Conservation (phyloP, 352 stramenopile genomes). For the Achlya hypogyna region DNA sequence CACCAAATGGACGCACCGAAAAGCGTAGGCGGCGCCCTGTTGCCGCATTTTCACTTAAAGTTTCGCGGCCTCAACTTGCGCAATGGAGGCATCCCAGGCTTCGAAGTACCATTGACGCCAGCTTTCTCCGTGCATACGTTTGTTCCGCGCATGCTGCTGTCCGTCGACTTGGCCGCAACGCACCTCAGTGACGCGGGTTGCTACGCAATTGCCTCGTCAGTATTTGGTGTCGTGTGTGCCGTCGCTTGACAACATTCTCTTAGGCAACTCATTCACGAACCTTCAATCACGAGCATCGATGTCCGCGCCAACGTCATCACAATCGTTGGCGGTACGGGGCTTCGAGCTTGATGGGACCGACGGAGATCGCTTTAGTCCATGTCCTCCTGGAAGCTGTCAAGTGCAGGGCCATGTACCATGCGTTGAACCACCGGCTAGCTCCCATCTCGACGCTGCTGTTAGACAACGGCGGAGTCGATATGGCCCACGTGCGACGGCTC, state of each 20-base stretch:
- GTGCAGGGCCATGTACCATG: conserved; percentile 13
- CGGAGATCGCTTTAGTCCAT: neutral
- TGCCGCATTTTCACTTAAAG: conserved; percentile 9
- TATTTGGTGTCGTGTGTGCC: neutral
- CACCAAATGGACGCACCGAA: too few relatives aligned
- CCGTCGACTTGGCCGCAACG: conserved; percentile 3
- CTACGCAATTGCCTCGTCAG: conserved; percentile 12
- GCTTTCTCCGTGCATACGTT: neutral
- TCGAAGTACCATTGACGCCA: neutral
- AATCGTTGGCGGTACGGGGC: neutral
- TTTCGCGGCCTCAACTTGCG: neutral
- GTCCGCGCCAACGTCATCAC: conserved; percentile 1
- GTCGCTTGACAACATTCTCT: neutral
- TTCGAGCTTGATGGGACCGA: neutral
- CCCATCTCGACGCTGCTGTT: neutral
- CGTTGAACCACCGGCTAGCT: neutral
- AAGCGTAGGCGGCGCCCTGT: neutral
- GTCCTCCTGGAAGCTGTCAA: conserved; percentile 13
- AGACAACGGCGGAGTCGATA: neutral
- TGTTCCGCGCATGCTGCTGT: conserved; percentile 3
- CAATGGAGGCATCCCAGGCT: conserved; percentile 10
- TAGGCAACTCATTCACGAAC: conserved; percentile 19
- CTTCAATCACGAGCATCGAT: conserved; percentile 2
- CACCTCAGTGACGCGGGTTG: conserved; percentile 1
- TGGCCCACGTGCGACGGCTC: neutral